Base-by-base conservation (phyloP, 1,139 yeast species). In the Yarrowia galli region DNA sequence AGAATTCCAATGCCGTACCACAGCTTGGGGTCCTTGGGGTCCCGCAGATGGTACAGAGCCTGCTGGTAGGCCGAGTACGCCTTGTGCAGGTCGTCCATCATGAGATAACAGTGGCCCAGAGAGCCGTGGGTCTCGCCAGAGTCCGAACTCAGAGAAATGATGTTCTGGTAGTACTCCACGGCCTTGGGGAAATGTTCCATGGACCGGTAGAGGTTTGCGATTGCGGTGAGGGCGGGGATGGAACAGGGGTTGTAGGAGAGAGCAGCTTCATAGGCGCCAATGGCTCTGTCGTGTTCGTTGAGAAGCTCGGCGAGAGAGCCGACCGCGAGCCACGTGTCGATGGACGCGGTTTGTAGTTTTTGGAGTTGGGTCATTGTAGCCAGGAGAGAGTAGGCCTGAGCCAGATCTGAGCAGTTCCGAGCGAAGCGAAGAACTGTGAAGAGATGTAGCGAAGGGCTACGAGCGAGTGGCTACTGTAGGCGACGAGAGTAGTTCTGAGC, bases 1-100 rank as follows among this genome's bases (percentile, higher is more conserved):
- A 95, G 82, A 70, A 95, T 95, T 49, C 99, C 99, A 73, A 95
- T 95, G 0, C 99, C 99, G 78, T 95, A 98, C 98, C 99, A 95
- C 73, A 93, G 85, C 77, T 92, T 92, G 67, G 99, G 98, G 65
- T 93, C 98, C 74, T 92, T 92, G 65, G 98, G 97, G 76, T 95
- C 93, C 72, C 91, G 92, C 77, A 93, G 81, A 76, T 92, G 95
- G 77, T 91, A 89, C 69, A 95, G 82, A 1, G 99, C 98, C 76
- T 96, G 92, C 80, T 95, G 99, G 79, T 95, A 95, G 13, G 98
- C 97, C 64, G 95, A 90, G 78, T 95, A 95, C 2, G 98, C 98
- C 73, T 97, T 86, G 78, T 92, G 97, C 71, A 95, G 83, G 75
- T 95, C 98, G 78, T 95, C 99, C 80, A 93, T 83, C 98, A 95